Base-by-base conservation (phyloP, 805 yeast species). In the Candida argentea region DNA sequence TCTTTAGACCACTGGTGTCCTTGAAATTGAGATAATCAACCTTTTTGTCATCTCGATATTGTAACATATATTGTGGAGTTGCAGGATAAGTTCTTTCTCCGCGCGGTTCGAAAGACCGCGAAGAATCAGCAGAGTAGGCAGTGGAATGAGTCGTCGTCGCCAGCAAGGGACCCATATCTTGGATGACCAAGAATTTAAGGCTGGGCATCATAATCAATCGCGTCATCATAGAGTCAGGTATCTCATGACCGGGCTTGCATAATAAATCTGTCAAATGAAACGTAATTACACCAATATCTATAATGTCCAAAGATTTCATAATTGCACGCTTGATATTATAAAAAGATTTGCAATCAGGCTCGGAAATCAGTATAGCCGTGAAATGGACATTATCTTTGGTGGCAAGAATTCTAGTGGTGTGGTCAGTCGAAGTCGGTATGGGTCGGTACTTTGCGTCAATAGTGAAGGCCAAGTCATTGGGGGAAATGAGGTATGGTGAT, bases 211-310 rank as follows among this genome's bases (percentile, higher is more conserved):
- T 43, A 7, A 68, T 39, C 2, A 70, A 39, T 2, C 38, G 36
- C 2, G 56, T 55, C 3, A 77, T 32, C 2, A 65, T 40, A 2
- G 60, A 59, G 25, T 73, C 77, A 14, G 75, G 67, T 12, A 80
- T 40, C 0, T 73, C 60, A 4, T 57, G 67, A 16, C 86, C 89
- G 16, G 67, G 64, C 10, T 63, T 61, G 27, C 74, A 58, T 13
- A 74, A 73, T 46, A 75, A 72, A 29, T 84, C 94, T 0, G 94
- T 79, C 35, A 84, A 49, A 37, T 76, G 79, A 23, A 73, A 59
- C 2, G 65, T 46, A 10, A 57, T 43, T 3, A 18, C 24, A 4
- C 61, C 61, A 3, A 50, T 42, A 6, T 50, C 44, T 0, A 63
- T 46, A 13, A 62, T 32, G 9, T 46, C 57, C 11, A 75, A 40